These are phyloP conservation scores for Blakeslea trispora DNA, from an alignment of 371 early-diverging fungal species.

Conservation along the genomic window DNA sequence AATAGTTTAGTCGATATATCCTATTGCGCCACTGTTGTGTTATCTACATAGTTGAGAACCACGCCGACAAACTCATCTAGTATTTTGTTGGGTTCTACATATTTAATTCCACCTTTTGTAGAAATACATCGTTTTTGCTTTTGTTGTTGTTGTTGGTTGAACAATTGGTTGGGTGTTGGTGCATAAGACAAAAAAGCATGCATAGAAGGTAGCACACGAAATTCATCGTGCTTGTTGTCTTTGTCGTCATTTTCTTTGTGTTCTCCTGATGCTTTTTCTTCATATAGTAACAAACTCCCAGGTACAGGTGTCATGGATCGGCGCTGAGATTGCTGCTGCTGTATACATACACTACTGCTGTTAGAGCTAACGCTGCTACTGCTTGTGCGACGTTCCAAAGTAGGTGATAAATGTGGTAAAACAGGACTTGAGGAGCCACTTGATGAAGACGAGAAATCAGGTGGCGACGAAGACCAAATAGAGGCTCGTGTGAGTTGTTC, in stretches of 20 bases:
- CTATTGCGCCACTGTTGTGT: conserved; percentile 21
- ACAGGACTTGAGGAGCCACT: conserved; percentile 24
- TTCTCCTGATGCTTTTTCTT: not conserved
- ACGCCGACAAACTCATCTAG: conserved; percentile 38
- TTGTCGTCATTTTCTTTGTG: conserved; percentile 6
- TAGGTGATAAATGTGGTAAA: conserved; percentile 42
- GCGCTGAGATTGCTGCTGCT: not conserved
- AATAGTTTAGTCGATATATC: not conserved
- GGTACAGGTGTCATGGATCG: not conserved
- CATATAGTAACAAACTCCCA: not conserved
- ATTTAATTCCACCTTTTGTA: conserved; percentile 31
- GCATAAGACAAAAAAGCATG: conserved; percentile 31
- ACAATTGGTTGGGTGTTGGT: conserved; percentile 6
- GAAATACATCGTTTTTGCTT: conserved; percentile 14
- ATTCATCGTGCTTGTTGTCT: conserved; percentile 8
- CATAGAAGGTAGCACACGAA: conserved; percentile 30
- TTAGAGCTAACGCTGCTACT: conserved; percentile 40
- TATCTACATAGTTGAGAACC: conserved; percentile 33
- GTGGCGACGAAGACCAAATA: conserved; percentile 14
- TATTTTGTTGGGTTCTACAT: conserved; percentile 32
- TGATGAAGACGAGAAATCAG: conserved; percentile 16
- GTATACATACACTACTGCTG: conserved; percentile 16
- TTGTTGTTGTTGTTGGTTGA: conserved; percentile 1
- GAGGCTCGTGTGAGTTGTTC: conserved; percentile 6
- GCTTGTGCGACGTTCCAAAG: conserved; percentile 39